Evolutionary conservation across 176 grass and related monocot species (phyloP).

Genomic region (Phoenix roebelenii): DNA sequence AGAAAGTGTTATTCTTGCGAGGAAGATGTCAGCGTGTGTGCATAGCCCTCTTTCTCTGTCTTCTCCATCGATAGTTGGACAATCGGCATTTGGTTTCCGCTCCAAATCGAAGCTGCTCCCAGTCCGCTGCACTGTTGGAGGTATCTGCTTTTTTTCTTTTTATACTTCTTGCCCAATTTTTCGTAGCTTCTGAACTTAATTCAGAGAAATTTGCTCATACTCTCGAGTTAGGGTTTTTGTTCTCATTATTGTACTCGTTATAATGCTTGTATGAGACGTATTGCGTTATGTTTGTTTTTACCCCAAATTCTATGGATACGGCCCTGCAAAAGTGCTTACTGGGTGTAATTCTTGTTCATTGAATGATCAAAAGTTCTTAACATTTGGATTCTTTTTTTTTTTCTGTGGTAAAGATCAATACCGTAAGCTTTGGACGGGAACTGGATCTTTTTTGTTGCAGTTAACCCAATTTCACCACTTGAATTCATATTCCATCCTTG

Average conservation of each 20-base stretch:
- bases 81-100: slow-evolving; percentile 13
- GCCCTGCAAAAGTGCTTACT: too few relatives aligned
- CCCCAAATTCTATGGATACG: too few relatives aligned
- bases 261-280: too few relatives aligned
- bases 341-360: too few relatives aligned
- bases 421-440: too few relatives aligned
- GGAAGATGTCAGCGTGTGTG: slow-evolving; percentile 38
- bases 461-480: too few relatives aligned
- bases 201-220: neutral
- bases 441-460: too few relatives aligned
- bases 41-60: slow-evolving; percentile 56
- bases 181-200: neutral
- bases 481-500: too few relatives aligned
- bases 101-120: slow-evolving; percentile 22
- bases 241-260: neutral
- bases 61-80: slow-evolving; percentile 30
- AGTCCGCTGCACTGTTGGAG: slow-evolving; percentile 69
- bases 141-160: slow-evolving; percentile 13
- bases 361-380: too few relatives aligned
- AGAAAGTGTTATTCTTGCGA: neutral
- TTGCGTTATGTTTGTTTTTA: too few relatives aligned
- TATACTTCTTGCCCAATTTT: neutral
- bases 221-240: neutral
- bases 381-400: too few relatives aligned
- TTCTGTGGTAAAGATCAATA: too few relatives aligned